Evolutionary conservation across 2,329 filamentous ascomycete species (phyloP), one percentile per base, ranked within the genome.

Genomic region (Nigrospora osmanthi): DNA sequence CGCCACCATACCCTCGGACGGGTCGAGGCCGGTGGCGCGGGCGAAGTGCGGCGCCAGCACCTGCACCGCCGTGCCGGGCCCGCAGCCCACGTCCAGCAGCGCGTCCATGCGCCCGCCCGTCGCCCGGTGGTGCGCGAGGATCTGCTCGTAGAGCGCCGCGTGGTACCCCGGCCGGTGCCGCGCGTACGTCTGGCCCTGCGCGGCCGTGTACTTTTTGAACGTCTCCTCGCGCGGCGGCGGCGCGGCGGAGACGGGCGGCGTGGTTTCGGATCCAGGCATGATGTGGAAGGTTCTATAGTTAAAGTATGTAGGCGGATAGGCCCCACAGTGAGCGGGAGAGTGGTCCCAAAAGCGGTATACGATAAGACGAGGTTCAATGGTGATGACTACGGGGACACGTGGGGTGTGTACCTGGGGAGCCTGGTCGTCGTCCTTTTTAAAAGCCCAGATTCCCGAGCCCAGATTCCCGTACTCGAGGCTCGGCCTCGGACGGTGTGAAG

Each of bases 31-130:
- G 14, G 73, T 58, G 9, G 63, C 71, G 23, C 63, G 55, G 1
- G 54, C 46, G 53, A 81, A 81, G 32, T 62, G 63, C 0, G 60
- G 57, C 0, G 71, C 69, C 1, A 81, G 63, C 6, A 60, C 62
- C 3, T 69, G 66, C 0, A 66, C 66, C 0, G 70, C 73, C 12
- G 58, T 70, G 4, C 78, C 78, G 0, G 78, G 76, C 0, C 78
- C 77, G 52, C 75, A 80, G 31, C 78, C 78, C 6, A 81, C 59
- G 48, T 83, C 78, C 12, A 79, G 54, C 0, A 78, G 49, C 3
- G 59, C 62, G 30, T 61, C 54, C 13, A 72, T 52, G 12, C 63
- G 43, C 12, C 73, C 74, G 16, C 71, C 70, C 0, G 67, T 70
- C 1, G 66, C 60, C 1, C 52, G 58, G 51, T 81, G 78, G 43